These are phyloP conservation scores for Syzygium syzygioides DNA, from an alignment of 441 rosid genomes.

Conservation along the genomic window DNA sequence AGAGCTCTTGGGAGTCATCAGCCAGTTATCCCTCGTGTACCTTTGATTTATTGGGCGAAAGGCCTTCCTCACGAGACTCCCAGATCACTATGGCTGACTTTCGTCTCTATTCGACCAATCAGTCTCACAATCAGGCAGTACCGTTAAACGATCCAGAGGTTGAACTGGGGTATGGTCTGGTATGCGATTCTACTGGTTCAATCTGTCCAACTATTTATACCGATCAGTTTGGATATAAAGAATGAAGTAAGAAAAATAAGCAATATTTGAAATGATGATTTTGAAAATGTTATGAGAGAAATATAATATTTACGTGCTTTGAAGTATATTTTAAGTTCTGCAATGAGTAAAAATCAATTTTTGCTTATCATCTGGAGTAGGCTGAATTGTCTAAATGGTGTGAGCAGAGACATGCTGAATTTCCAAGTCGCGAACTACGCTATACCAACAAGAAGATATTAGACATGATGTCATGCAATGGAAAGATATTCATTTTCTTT, in stretches of 20 bases:
- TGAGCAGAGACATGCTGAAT: background rate
- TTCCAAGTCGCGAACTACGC: background rate
- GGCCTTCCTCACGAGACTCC: background rate
- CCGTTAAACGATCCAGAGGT: background rate
- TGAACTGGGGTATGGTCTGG: background rate
- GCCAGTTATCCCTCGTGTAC: background rate
- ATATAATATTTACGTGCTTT: background rate
- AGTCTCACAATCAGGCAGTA: slow-evolving; percentile 8
- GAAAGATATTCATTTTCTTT: background rate
- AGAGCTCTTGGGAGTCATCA: background rate
- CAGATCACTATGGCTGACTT: background rate
- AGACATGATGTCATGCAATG: background rate
- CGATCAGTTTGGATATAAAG: background rate
- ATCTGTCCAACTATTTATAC: fast-evolving
- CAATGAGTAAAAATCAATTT: background rate
- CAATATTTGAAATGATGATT: too few relatives aligned
- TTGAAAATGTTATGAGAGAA: background rate
- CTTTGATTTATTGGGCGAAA: background rate
- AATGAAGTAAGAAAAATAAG: background rate
- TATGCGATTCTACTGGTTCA: too few relatives aligned
- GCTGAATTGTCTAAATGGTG: background rate
- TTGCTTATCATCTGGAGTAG: background rate
- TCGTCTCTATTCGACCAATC: slow-evolving; percentile 2
- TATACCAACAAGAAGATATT: background rate
- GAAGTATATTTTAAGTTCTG: too few relatives aligned